phyloP scores from a whole-genome alignment of 371 early-diverging fungal genomes.

The Haplosporangium sp. region DNA sequence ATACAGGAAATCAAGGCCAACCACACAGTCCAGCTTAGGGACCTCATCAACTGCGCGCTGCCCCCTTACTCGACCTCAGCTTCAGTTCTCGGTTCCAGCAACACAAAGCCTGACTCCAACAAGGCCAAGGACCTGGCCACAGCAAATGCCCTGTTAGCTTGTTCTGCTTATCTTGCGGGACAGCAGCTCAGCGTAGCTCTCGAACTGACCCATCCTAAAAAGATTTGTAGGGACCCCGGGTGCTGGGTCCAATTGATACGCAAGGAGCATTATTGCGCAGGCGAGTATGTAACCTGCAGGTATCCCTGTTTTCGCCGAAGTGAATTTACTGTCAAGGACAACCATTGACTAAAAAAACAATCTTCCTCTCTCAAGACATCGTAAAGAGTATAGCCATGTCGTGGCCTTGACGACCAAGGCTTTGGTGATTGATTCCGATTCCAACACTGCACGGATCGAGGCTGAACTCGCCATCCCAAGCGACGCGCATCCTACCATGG shows the following conservation, averaged over 20 bases:
- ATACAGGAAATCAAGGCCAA: slow-evolving; percentile 34
- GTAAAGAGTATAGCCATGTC: slow-evolving; percentile 30
- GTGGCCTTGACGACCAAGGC: slow-evolving; percentile 15
- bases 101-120: slow-evolving; percentile 23
- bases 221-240: slow-evolving; percentile 26
- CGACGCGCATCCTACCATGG: slow-evolving; percentile 24
- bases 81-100: slow-evolving; percentile 15
- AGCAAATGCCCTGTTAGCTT: slow-evolving; percentile 19
- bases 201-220: slow-evolving; percentile 16
- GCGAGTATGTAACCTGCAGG: slow-evolving; percentile 28
- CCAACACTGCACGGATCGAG: slow-evolving; percentile 15
- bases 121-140: slow-evolving; percentile 19
- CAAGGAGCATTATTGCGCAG: slow-evolving; percentile 31
- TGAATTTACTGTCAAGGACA: neutral
- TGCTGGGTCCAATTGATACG: slow-evolving; percentile 51
- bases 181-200: slow-evolving; percentile 11
- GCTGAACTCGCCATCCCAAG: slow-evolving; percentile 17
- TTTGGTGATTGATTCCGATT: slow-evolving; percentile 4
- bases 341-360: neutral
- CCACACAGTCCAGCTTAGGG: slow-evolving; percentile 16
- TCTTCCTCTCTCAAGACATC: slow-evolving; percentile 3
- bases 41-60: slow-evolving; percentile 24
- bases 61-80: slow-evolving; percentile 22
- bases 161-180: slow-evolving; percentile 28
- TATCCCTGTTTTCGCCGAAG: neutral